phyloP scores from a whole-genome alignment of 2,329 filamentous ascomycete genomes.

The Rhinocladiella similis region DNA sequence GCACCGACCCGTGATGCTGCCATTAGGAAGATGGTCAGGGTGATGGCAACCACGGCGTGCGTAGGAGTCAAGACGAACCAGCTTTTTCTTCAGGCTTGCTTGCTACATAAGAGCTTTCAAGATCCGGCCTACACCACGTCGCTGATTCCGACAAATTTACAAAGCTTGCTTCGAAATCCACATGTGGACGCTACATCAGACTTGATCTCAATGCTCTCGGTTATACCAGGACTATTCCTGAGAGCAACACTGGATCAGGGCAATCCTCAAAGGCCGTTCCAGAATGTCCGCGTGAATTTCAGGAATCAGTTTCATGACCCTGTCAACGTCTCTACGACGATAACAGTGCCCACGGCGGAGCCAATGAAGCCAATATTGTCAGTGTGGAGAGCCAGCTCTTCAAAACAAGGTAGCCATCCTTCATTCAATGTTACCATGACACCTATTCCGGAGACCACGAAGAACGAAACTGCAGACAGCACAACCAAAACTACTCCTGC shows the following conservation, averaged over 20 bases:
- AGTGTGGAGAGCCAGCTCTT: constrained; percentile 4
- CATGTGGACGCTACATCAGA: constrained; percentile 10
- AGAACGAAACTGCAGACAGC: not conserved
- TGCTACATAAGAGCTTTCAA: constrained; percentile 35
- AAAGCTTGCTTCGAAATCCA: constrained; percentile 31
- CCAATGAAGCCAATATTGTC: constrained; percentile 3
- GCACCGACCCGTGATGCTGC: constrained; percentile 40
- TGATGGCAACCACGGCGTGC: constrained; percentile 52
- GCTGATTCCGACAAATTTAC: constrained; percentile 32
- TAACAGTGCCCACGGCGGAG: not conserved
- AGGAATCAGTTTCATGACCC: constrained; percentile 38
- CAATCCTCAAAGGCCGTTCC: constrained; percentile 21
- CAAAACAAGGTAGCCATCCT: not conserved
- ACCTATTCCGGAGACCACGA: not conserved
- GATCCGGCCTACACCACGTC: constrained; percentile 48
- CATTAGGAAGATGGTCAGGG: constrained; percentile 37
- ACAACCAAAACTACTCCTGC: not conserved
- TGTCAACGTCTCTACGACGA: constrained; percentile 26
- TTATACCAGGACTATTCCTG: constrained; percentile 24
- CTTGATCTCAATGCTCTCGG: constrained; percentile 19
- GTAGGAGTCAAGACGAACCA: constrained; percentile 62
- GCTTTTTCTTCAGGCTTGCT: constrained; percentile 33
- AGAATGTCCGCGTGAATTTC: constrained; percentile 33
- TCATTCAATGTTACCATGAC: not conserved
- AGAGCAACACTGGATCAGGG: too few species aligned